phyloP scores from a whole-genome alignment of 2,329 filamentous ascomycete genomes.

The Rhexocercosporidium sp. region DNA sequence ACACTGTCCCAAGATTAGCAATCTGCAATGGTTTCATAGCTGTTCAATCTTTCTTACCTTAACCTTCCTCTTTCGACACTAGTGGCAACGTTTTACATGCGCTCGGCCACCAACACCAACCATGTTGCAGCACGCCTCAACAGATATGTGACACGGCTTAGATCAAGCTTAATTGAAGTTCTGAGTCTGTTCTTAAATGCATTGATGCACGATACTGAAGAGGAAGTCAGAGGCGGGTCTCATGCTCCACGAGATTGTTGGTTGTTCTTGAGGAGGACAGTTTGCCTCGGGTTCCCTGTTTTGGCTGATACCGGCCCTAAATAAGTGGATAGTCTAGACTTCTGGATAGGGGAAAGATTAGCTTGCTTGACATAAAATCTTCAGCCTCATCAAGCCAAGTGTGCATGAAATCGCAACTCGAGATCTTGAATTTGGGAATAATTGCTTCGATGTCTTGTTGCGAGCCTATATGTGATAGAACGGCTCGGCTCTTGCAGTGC shows the following conservation, averaged over 20 bases:
- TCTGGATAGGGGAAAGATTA: background rate
- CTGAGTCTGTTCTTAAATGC: no score
- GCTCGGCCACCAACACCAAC: slow-evolving; percentile 20
- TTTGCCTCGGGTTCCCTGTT: background rate
- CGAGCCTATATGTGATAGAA: no score
- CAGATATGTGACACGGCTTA: no score
- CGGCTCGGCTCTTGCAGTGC: no score
- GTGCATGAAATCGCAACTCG: no score
- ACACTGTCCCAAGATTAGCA: slow-evolving; percentile 18
- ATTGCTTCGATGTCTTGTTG: no score
- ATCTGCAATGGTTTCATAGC: background rate
- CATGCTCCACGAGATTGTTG: background rate
- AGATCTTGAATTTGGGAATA: no score
- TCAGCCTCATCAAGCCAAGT: no score
- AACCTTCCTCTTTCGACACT: slow-evolving; percentile 17
- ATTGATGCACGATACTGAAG: background rate
- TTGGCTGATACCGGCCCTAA: background rate
- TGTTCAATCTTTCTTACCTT: background rate
- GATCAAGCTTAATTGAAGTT: no score
- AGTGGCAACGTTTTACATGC: slow-evolving; percentile 13
- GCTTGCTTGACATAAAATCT: background rate
- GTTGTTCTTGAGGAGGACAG: background rate
- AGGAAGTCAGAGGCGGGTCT: background rate
- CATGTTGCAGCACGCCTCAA: no score
- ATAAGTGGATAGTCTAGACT: background rate